phyloP scores from a whole-genome alignment of 2,329 filamentous ascomycete species.

The Elsinoe fawcettii region DNA sequence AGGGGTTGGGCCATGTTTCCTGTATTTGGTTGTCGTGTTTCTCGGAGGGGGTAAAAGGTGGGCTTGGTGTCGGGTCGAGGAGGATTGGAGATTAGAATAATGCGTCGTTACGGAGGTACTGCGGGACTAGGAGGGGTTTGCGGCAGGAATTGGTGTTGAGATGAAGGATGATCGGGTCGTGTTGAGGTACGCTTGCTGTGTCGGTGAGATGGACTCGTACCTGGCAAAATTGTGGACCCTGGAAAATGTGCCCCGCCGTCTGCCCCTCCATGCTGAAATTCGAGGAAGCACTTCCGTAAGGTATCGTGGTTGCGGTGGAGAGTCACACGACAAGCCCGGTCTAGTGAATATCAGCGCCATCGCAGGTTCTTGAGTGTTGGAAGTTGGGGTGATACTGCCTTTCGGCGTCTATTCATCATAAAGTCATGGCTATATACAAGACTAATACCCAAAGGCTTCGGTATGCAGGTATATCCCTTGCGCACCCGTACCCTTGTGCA shows the following conservation, averaged over 20 bases:
- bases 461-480: constrained; percentile 56
- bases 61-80: background rate
- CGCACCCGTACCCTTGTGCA: constrained; percentile 60
- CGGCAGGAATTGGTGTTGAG: background rate
- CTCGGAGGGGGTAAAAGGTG: background rate
- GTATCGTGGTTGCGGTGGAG: too few species aligned
- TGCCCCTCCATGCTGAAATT: background rate
- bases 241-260: constrained; percentile 2
- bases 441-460: constrained; percentile 46
- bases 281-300: too few species aligned
- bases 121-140: too few species aligned
- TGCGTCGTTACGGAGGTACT: too few species aligned
- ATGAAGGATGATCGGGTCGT: background rate
- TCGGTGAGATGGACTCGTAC: constrained; percentile 7
- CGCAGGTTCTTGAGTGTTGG: background rate
- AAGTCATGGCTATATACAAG: constrained; percentile 13
- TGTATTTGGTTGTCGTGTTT: background rate
- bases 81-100: too few species aligned
- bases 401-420: constrained; percentile 2
- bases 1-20: background rate
- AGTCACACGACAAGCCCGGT: too few species aligned
- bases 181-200: too few species aligned
- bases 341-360: too few species aligned
- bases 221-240: constrained; percentile 13
- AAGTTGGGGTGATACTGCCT: background rate